Percentiles rank a stretch among this genome's conserved stretches.
Evolutionary conservation across 2,329 filamentous ascomycete species (phyloP).

Genomic region (Plenodomus biglobosus): DNA sequence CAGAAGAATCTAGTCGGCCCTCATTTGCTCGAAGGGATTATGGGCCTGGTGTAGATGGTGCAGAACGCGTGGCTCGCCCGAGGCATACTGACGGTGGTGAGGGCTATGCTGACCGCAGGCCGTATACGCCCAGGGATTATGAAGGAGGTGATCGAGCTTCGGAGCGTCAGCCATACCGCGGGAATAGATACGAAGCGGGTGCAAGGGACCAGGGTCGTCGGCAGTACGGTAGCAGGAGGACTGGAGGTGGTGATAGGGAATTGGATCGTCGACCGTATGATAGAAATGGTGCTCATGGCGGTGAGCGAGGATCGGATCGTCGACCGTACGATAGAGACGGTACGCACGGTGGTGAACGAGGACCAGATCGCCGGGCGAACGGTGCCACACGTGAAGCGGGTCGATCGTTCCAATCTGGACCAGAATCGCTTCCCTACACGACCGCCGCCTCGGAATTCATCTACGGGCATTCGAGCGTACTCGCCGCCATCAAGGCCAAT

Average conservation of each 20-base stretch:
- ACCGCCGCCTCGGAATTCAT: conserved; percentile 90
- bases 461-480: conserved; percentile 79
- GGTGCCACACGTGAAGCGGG: too few relatives aligned
- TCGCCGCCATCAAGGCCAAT: conserved; percentile 70
- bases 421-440: conserved; percentile 64
- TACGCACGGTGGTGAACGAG: too few relatives aligned
- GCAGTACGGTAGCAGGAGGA: not conserved
- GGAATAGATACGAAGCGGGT: not conserved
- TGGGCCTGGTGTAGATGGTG: too few relatives aligned
- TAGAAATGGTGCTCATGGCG: too few relatives aligned
- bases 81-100: too few relatives aligned
- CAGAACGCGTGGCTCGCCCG: too few relatives aligned
- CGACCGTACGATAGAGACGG: not conserved
- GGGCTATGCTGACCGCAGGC: too few relatives aligned
- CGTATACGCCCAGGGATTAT: too few relatives aligned
- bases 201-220: not conserved
- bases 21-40: too few relatives aligned
- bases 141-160: too few relatives aligned
- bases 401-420: conserved; percentile 1
- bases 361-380: too few relatives aligned
- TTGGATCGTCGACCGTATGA: not conserved
- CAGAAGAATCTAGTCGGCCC: too few relatives aligned
- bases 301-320: not conserved
- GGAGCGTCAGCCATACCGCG: not conserved
- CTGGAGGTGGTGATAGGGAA: not conserved